phyloP scores from a whole-genome alignment of 1,139 yeast genomes.

The Pichia sp. region DNA sequence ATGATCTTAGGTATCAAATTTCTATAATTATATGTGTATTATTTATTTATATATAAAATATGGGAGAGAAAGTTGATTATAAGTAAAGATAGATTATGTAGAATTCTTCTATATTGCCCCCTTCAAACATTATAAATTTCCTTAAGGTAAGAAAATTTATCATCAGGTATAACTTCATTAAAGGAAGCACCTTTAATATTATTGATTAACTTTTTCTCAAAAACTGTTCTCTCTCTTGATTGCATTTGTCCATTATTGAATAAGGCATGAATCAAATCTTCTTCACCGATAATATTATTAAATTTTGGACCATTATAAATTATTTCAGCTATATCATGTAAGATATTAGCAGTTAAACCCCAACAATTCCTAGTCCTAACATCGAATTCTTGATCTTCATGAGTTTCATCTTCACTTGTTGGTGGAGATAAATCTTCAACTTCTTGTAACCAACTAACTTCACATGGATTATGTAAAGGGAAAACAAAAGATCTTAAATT shows the following conservation, averaged over 20 bases:
- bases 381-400: constrained; percentile 29
- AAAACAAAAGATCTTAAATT: constrained; percentile 53
- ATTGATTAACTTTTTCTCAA: constrained; percentile 38
- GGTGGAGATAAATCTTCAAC: constrained; percentile 52
- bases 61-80: background rate
- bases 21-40: too few species aligned
- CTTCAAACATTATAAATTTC: constrained; percentile 28
- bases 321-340: constrained; percentile 68
- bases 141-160: constrained; percentile 38
- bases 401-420: constrained; percentile 41
- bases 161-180: constrained; percentile 42
- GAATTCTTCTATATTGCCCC: background rate
- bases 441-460: constrained; percentile 56
- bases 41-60: too few species aligned
- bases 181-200: constrained; percentile 38
- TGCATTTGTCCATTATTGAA: constrained; percentile 40
- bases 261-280: constrained; percentile 53
- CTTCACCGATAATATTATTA: constrained; percentile 45
- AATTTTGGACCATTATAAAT: constrained; percentile 32
- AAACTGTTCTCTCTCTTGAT: constrained; percentile 30
- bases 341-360: constrained; percentile 86
- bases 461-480: constrained; percentile 46
- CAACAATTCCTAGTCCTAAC: constrained; percentile 58
- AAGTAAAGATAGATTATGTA: background rate
- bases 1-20: too few species aligned